Evolutionary conservation across 805 yeast genomes (phyloP), one percentile per base, ranked within the genome.

Genomic region (Candida manassasensis): DNA sequence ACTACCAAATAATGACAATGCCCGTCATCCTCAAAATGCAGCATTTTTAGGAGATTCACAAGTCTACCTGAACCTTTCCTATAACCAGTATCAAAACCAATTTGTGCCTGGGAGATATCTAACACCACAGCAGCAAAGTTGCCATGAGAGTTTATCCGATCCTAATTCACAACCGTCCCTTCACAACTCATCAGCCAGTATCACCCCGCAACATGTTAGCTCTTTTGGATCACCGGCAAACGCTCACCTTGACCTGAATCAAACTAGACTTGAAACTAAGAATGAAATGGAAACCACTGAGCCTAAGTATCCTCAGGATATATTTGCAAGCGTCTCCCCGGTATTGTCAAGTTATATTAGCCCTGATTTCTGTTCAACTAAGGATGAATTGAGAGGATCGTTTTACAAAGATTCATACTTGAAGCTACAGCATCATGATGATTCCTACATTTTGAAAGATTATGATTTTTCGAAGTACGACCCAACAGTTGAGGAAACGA

Each of bases 361-460:
- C 19, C 6, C 9, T 16, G 36, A 36, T 14, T 15, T 31, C 15
- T 34, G 30, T 11, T 27, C 21, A n/a, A 14, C 39, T 10, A 36
- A 35, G 24, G 40, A 42, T 10, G 43, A 42, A 12, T 21, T 39
- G 11, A 22, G 36, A 32, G 10, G 37, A 15, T 40, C 40, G 10
- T 17, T 42, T 6, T 42, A 39, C 22, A 37, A 35, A 13, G 43
- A 42, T 24, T 24, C 35, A 6, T 14, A 21, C 9, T 19, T 36
- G 12, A 33, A 29, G n/a, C 19, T 29, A 9, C 27, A 28, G 8
- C 34, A 37, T 22, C 34, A 37, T 22, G 19, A 29, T 19, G 29
- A 33, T 18, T 18, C 11, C 16, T 17, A 32, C 22, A 8, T 22
- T 22, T 14, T n/a, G 6, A 15, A 10, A 8, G 41, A 37, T n/a